Conservation (phyloP, 352 stramenopile genomes). For the Pythium aquatile region DNA sequence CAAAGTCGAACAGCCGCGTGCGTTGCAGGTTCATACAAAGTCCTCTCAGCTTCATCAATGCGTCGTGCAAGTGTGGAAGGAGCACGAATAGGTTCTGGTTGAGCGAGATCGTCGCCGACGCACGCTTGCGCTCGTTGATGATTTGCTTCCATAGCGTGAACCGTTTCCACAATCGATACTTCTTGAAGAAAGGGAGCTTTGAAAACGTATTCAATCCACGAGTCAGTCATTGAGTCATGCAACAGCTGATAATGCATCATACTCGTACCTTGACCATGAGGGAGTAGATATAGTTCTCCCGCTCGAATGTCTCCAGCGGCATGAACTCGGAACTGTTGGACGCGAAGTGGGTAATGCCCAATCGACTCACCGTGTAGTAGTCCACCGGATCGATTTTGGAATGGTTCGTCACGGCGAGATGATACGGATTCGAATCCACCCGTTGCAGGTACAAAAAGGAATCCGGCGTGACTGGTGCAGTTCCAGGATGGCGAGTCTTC, state of each 20-base stretch:
- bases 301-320: conserved; percentile 86
- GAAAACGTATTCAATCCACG: not conserved
- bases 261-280: conserved; percentile 61
- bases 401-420: conserved; percentile 63
- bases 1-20: conserved; percentile 49
- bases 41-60: conserved; percentile 69
- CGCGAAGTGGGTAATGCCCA: conserved; percentile 89
- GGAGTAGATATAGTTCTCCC: conserved; percentile 90
- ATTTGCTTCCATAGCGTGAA: conserved; percentile 88
- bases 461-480: conserved; percentile 36
- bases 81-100: conserved; percentile 89
- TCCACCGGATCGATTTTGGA: conserved; percentile 64
- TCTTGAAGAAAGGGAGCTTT: conserved; percentile 87
- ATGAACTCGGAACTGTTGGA: conserved; percentile 85
- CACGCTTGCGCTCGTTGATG: conserved; percentile 53
- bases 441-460: conserved; percentile 78
- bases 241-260: not conserved
- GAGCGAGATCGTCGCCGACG: conserved; percentile 39
- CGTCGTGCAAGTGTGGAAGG: conserved; percentile 75
- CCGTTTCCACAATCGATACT: conserved; percentile 89
- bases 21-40: conserved; percentile 53
- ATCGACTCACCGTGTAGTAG: conserved; percentile 90
- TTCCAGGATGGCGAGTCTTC: not conserved
- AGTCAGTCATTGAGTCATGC: not conserved
- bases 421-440: conserved; percentile 77